phyloP scores from a whole-genome alignment of 495 filamentous ascomycete species.

The Oidiodendron maius region DNA sequence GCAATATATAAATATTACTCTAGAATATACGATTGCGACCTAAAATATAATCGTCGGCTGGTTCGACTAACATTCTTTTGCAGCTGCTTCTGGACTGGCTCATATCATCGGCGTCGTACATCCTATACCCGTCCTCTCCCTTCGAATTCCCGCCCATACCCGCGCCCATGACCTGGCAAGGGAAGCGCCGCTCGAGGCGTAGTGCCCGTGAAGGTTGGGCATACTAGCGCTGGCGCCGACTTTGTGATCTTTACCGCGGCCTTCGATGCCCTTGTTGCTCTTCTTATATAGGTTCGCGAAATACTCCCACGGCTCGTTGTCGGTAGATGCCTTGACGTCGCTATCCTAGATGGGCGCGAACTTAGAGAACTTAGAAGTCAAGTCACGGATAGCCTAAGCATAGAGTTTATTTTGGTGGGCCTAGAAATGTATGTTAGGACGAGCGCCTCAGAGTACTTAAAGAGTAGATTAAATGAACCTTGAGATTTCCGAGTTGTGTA shows the following conservation, averaged over 20 bases:
- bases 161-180: background rate
- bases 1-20: too few relatives aligned
- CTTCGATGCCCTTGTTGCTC: slow-evolving; percentile 90
- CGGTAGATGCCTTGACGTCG: slow-evolving; percentile 55
- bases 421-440: slow-evolving; percentile 33
- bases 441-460: slow-evolving; percentile 1
- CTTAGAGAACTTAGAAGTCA: slow-evolving; percentile 62
- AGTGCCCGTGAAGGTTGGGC: background rate
- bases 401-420: slow-evolving; percentile 96
- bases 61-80: too few relatives aligned
- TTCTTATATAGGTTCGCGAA: slow-evolving; percentile 89
- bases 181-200: slow-evolving; percentile 12
- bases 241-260: slow-evolving; percentile 77
- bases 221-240: slow-evolving; percentile 26
- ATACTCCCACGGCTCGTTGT: slow-evolving; percentile 80
- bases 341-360: slow-evolving; percentile 62
- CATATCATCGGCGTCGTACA: slow-evolving; percentile 40
- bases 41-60: too few relatives aligned
- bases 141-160: background rate
- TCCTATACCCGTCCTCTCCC: slow-evolving; percentile 29
- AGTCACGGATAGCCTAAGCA: slow-evolving; percentile 57
- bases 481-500: slow-evolving; percentile 83
- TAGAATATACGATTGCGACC: too few relatives aligned
- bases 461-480: slow-evolving; percentile 43
- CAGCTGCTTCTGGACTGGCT: slow-evolving; percentile 30